Base-by-base conservation (phyloP, 2,329 filamentous ascomycete genomes). In the Spiromastix sp. region DNA sequence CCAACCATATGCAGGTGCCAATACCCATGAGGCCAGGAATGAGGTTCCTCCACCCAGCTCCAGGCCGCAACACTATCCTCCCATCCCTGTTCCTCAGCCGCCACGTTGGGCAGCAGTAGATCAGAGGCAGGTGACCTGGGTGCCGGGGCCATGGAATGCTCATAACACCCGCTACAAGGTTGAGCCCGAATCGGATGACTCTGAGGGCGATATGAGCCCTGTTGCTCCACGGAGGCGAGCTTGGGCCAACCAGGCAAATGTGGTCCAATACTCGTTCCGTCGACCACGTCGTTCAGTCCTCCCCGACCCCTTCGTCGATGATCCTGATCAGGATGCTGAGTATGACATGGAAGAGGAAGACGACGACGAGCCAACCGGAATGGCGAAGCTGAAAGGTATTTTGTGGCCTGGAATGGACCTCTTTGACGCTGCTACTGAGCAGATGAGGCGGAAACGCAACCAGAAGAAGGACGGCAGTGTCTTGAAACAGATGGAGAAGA, bases 331-430 rank as follows among this genome's bases (percentile, higher is more conserved):
- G 17, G 47, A 38, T 17, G 38, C 50, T 35, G 45, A 38, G 12
- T 34, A 44, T 29, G 32, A 47, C 18, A 43, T 48, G n/a, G 38
- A 38, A 17, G 29, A 30, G 11, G 46, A 52, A 13, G 39, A 41
- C 1, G 32, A 33, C 13, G 54, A 51, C 13, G 36, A 35, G 8
- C 38, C 35, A 25, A 30, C 28, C 12, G 20, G 21, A 3, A 55
- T 60, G 21, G 48, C 54, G 32, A 58, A 59, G 42, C 47, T 69
- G 22, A 70, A 69, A 43, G 67, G 67, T 2, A 52, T 66, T 12
- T 45, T 61, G 22, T 70, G 63, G 62, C 66, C 66, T 17, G 67
- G 67, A 13, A 70, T 70, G 67, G 61, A 64, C 41, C 52, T 70
- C 19, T 70, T 70, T 42, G 67, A 70, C 47, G 65, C 67, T 19